These are phyloP conservation scores for Galerina sulciceps DNA, from an alignment of 768 basidiomycete genomes.

Conservation along the genomic window DNA sequence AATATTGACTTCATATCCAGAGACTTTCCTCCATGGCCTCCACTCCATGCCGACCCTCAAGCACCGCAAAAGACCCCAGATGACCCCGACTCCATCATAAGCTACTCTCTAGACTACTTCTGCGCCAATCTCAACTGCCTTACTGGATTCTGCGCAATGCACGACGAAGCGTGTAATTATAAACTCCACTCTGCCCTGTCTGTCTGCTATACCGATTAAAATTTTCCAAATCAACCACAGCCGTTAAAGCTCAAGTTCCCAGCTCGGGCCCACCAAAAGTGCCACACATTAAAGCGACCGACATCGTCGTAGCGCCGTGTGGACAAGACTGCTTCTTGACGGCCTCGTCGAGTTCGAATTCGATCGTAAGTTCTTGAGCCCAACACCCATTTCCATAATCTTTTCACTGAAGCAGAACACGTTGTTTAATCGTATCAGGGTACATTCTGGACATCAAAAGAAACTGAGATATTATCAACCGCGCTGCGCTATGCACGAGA, in stretches of 20 bases:
- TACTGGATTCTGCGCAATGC: conserved; percentile 51
- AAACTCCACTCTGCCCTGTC: neutral
- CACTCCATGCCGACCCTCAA: neutral
- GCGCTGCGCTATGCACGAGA: conserved; percentile 50
- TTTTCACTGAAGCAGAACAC: neutral
- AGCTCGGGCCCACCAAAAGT: conserved; percentile 25
- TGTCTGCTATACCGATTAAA: neutral
- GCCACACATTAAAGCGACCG: conserved; percentile 19
- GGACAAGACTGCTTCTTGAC: conserved; percentile 37
- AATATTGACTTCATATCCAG: conserved; percentile 7
- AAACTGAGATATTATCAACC: conserved; percentile 41
- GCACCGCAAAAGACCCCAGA: neutral
- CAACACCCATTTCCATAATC: neutral
- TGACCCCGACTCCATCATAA: conserved; percentile 25
- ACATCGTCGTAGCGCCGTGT: conserved; percentile 28
- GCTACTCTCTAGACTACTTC: conserved; percentile 44
- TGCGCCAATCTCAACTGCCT: conserved; percentile 58
- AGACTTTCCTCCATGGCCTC: conserved; percentile 35
- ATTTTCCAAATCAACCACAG: conserved; percentile 12
- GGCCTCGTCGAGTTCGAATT: conserved; percentile 1
- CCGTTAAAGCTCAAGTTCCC: conserved; percentile 34
- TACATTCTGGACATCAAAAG: conserved; percentile 41
- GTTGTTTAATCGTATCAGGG: conserved; percentile 16
- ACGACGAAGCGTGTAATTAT: conserved; percentile 38
- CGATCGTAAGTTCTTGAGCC: conserved; percentile 15